Base-by-base conservation (phyloP, 257 asterid species). In the Orobanche coerulescens region DNA sequence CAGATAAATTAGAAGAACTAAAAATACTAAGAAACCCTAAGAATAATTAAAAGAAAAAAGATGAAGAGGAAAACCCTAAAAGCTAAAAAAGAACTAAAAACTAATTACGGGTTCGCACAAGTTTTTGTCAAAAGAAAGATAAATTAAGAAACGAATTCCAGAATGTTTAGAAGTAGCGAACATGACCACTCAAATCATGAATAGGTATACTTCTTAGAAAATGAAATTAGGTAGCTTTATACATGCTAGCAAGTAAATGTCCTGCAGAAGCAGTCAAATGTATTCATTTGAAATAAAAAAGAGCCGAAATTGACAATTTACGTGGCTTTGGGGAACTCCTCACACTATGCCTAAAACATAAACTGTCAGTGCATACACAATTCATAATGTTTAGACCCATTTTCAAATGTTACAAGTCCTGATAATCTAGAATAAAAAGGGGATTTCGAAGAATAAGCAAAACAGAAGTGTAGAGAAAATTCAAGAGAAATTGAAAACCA, bases 181-280 rank as follows among this genome's bases (percentile, higher is more conserved):
- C n/a, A n/a, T n/a, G n/a, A n/a, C n/a, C n/a, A n/a, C n/a, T n/a
- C n/a, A n/a, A n/a, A n/a, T n/a, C n/a, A 8, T 19, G 50, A 72
- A 25, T 12, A 19, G 30, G 31, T 43, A 24, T 44, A 46, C 6
- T 7, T 36, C 37, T 40, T 39, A 42, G 46, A 56, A 59, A 6
- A 10, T 22, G 10, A 48, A 67, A 47, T 13, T 24, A n/a, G n/a
- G n/a, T n/a, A n/a, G n/a, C n/a, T n/a, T n/a, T 13, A 47, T 19
- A 18, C 33, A 26, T 42, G 23, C 39, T 16, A 39, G 43, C 37
- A 43, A 36, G 39, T 11, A 43, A 56, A 76, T 55, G 0, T 22
- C 34, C 46, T 64, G 56, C n/a, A 64, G 46, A 54, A 49, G 19
- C 19, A 28, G 33, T 46, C 6, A 30, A 62, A 47, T 30, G 28